Evolutionary conservation across 768 basidiomycete genomes (phyloP).

Genomic region (Mycena chlorophos): DNA sequence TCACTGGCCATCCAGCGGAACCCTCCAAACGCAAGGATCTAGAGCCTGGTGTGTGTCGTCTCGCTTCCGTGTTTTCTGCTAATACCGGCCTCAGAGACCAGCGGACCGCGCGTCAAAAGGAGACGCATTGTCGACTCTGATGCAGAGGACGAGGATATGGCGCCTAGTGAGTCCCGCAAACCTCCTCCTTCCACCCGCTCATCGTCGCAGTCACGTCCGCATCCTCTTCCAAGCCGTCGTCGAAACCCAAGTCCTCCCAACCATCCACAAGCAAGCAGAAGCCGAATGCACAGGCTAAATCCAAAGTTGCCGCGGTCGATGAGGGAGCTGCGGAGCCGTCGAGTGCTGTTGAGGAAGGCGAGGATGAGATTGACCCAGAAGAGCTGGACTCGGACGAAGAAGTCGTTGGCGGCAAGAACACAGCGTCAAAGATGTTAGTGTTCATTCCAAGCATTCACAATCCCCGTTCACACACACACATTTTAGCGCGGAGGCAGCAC

Average conservation of each 20-base stretch:
- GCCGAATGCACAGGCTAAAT: neutral
- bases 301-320: neutral
- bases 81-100: conserved; percentile 28
- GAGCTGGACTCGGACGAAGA: conserved; percentile 47
- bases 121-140: conserved; percentile 56
- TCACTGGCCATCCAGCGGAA: conserved; percentile 29
- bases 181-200: neutral
- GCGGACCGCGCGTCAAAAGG: conserved; percentile 44
- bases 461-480: neutral
- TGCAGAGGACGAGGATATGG: conserved; percentile 41
- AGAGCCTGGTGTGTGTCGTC: conserved; percentile 20
- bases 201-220: conserved; percentile 3
- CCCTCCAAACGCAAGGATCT: conserved; percentile 42
- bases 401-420: conserved; percentile 35
- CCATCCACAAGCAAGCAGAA: conserved; percentile 25
- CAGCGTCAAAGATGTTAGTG: conserved; percentile 67
- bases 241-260: conserved; percentile 24
- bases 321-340: conserved; percentile 6
- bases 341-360: conserved; percentile 43
- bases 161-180: conserved; percentile 8
- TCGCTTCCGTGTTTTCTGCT: neutral
- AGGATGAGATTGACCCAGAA: conserved; percentile 37
- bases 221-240: conserved; percentile 9
- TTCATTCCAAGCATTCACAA: neutral
- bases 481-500: conserved; percentile 74